A percentile compares a stretch with the other conserved stretches of the same genome.
phyloP scores from a whole-genome alignment of 371 early-diverging fungal genomes.

The Apophysomyces elegans region DNA sequence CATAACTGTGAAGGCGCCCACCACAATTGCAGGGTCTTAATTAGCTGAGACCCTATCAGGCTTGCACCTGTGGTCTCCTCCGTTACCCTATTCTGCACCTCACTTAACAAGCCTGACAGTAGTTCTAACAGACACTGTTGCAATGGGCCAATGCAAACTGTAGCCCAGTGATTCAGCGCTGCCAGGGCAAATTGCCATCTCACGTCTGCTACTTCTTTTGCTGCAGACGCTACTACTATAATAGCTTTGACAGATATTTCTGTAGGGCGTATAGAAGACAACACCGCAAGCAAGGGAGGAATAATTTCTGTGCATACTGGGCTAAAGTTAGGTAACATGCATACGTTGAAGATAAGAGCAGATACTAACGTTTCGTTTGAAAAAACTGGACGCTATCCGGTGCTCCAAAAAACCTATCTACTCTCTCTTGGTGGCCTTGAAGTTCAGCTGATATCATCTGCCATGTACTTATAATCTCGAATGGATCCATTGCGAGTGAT shows the following conservation, averaged over 20 bases:
- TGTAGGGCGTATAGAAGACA: constrained; percentile 28
- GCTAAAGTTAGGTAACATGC: neutral
- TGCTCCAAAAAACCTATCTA: constrained; percentile 23
- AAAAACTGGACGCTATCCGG: constrained; percentile 20
- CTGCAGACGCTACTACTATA: constrained; percentile 17
- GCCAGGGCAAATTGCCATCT: neutral
- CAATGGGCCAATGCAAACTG: neutral
- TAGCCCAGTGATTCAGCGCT: constrained; percentile 6
- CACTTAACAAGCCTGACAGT: neutral
- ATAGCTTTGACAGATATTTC: constrained; percentile 21
- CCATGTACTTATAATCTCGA: constrained; percentile 34
- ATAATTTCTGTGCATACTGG: constrained; percentile 25
- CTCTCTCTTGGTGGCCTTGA: constrained; percentile 20
- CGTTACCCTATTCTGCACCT: neutral
- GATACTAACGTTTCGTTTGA: constrained; percentile 27
- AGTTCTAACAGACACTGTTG: neutral
- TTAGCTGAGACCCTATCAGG: neutral
- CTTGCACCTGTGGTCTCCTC: neutral
- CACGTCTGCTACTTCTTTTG: neutral
- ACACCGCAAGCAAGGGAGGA: constrained; percentile 26
- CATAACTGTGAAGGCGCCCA: neutral
- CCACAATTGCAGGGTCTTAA: neutral
- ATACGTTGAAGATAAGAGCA: neutral
- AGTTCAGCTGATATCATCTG: constrained; percentile 39
- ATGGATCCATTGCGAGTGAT: constrained; percentile 19